Percentiles rank a stretch among this genome's conserved stretches.
phyloP scores from a whole-genome alignment of 805 yeast species.

The Yamadazyma takamatsuzukensis region DNA sequence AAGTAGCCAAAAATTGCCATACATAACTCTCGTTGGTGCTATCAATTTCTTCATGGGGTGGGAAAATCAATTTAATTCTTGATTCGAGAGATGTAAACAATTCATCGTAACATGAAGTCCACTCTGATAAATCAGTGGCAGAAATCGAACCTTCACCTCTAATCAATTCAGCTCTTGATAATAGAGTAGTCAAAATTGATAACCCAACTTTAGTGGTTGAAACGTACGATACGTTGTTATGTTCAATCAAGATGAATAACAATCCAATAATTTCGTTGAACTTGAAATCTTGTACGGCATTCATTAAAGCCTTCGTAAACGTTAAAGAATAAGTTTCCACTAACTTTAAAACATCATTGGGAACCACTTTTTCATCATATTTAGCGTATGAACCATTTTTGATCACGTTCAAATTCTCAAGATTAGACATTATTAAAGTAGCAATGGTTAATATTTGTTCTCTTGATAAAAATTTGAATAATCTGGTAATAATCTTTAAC shows the following conservation, averaged over 20 bases:
- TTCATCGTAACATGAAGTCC: constrained; percentile 80
- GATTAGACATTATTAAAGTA: constrained; percentile 73
- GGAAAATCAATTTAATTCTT: constrained; percentile 74
- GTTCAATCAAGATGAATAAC: constrained; percentile 64
- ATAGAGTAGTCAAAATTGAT: constrained; percentile 81
- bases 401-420: constrained; percentile 75
- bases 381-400: constrained; percentile 75
- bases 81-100: constrained; percentile 78
- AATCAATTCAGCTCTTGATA: constrained; percentile 88
- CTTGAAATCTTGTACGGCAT: constrained; percentile 76
- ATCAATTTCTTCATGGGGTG: constrained; percentile 52
- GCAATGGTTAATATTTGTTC: constrained; percentile 75
- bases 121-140: constrained; percentile 56
- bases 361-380: constrained; percentile 47
- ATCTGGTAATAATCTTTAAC: constrained; percentile 82
- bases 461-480: constrained; percentile 74
- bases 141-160: constrained; percentile 70
- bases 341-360: constrained; percentile 52
- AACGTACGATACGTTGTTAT: constrained; percentile 68
- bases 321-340: constrained; percentile 78
- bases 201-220: constrained; percentile 75
- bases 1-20: constrained; percentile 95
- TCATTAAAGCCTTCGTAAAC: constrained; percentile 78
- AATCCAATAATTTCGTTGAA: constrained; percentile 77
- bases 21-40: constrained; percentile 58